A percentile compares a stretch with the other conserved stretches of the same genome.
These are phyloP conservation scores for Periconia digitata DNA, from an alignment of 2,329 filamentous ascomycete species.

Conservation along the genomic window DNA sequence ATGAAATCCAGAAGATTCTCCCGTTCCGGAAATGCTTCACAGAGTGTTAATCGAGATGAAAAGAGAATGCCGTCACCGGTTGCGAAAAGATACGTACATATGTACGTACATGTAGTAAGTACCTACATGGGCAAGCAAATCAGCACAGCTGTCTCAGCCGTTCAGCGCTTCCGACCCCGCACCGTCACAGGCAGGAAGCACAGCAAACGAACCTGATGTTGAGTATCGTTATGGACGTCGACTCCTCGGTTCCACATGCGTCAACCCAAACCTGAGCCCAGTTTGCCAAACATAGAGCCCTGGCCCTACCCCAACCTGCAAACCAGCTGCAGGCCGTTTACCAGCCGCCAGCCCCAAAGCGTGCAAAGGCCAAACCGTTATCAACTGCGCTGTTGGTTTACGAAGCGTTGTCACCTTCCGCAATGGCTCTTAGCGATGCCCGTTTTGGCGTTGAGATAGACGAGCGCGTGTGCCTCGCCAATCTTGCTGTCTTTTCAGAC, in stretches of 20 bases:
- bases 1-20: too few relatives aligned
- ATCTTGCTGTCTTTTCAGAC: not conserved
- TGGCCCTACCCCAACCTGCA: too few relatives aligned
- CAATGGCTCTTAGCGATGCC: constrained; percentile 22
- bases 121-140: not conserved
- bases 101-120: not conserved
- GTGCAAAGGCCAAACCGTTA: not conserved
- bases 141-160: not conserved
- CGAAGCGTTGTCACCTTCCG: constrained; percentile 33
- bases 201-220: too few relatives aligned
- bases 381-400: constrained; percentile 14
- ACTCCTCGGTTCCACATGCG: not conserved
- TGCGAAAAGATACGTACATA: not conserved
- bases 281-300: constrained; percentile 6
- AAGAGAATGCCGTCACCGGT: not conserved
- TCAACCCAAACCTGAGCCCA: constrained; percentile 1
- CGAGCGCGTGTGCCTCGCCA: not conserved
- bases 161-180: not conserved
- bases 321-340: too few relatives aligned
- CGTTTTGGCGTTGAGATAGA: constrained; percentile 1
- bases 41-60: not conserved
- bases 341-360: not conserved
- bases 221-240: not conserved
- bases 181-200: not conserved
- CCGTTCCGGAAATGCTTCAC: not conserved